Conservation (phyloP, 495 filamentous ascomycete genomes). For the Aspergillus bertholletiae region DNA sequence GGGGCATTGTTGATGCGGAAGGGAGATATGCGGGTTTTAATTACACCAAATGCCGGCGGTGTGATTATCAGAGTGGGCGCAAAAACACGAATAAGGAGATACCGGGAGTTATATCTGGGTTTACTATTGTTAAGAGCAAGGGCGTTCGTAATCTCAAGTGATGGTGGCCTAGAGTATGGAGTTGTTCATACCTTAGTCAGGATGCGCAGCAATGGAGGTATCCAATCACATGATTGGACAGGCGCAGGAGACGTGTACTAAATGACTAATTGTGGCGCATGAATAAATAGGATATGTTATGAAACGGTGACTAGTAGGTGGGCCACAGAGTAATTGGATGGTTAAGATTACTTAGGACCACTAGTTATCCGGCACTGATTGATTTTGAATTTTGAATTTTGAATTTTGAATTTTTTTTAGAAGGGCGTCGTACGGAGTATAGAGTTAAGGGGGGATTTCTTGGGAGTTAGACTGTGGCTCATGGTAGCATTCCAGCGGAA, state of each 20-base stretch:
- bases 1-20: conserved; percentile 15
- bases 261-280: not conserved
- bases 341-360: too few relatives aligned
- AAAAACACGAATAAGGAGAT: not conserved
- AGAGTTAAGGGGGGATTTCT: too few relatives aligned
- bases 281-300: not conserved
- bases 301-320: not conserved
- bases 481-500: too few relatives aligned
- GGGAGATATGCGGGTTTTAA: not conserved
- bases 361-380: too few relatives aligned
- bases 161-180: conserved; percentile 9
- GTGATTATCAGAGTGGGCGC: not conserved
- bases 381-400: too few relatives aligned
- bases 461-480: too few relatives aligned
- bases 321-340: not conserved
- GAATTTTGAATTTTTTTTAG: too few relatives aligned
- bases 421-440: too few relatives aligned
- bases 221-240: conserved; percentile 15
- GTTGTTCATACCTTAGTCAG: not conserved
- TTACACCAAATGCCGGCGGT: not conserved
- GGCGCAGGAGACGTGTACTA: not conserved
- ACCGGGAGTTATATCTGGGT: not conserved
- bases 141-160: not conserved
- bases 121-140: not conserved
- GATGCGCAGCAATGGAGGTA: conserved; percentile 12